Conservation (phyloP, 805 yeast species). For the Jamesozyma spencerorum region DNA sequence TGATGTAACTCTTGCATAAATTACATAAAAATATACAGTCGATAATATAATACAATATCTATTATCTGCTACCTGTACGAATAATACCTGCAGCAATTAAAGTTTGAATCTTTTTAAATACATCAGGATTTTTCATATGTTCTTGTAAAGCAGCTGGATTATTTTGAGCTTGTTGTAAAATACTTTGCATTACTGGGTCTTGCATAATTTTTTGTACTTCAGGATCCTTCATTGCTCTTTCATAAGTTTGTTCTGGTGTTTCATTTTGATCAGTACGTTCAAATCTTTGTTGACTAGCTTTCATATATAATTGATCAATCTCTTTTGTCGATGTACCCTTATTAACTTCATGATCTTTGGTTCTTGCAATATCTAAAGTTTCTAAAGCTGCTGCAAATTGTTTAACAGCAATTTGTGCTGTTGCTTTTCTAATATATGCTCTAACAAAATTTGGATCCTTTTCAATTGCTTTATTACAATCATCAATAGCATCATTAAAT, state of each 20-base stretch:
- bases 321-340: conserved; percentile 58
- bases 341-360: conserved; percentile 54
- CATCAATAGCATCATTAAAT: conserved; percentile 92
- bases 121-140: conserved; percentile 95
- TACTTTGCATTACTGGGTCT: conserved; percentile 94
- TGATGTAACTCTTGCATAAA: no score
- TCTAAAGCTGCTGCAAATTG: conserved; percentile 77
- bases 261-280: conserved; percentile 69
- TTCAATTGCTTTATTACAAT: conserved; percentile 82
- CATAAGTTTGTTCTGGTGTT: conserved; percentile 89
- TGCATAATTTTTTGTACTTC: conserved; percentile 81
- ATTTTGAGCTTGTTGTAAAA: conserved; percentile 84
- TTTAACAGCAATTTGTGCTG: conserved; percentile 82
- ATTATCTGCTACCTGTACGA: conserved; percentile 57
- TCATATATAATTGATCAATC: conserved; percentile 71
- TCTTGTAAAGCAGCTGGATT: conserved; percentile 96
- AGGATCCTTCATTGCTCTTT: conserved; percentile 86
- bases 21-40: no score
- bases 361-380: conserved; percentile 71
- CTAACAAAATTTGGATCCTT: conserved; percentile 83
- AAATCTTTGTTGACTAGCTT: conserved; percentile 74
- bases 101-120: conserved; percentile 75
- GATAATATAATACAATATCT: no score
- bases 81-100: conserved; percentile 95
- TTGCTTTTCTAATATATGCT: conserved; percentile 95